phyloP scores from a whole-genome alignment of 2,329 filamentous ascomycete genomes.

The Penicillium brevicompactum region DNA sequence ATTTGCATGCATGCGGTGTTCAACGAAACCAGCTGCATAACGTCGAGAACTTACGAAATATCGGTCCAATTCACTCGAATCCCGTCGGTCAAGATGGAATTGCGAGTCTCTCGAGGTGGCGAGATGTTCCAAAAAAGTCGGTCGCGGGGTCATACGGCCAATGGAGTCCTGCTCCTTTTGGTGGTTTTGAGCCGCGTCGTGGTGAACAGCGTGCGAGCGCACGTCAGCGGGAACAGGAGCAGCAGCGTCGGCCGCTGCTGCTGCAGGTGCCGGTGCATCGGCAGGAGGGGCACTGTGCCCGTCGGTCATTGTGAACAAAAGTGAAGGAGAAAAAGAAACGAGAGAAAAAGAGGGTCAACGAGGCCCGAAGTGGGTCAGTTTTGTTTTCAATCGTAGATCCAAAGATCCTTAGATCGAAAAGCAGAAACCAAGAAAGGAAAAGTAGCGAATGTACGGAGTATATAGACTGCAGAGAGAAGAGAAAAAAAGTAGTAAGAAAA shows the following conservation, averaged over 20 bases:
- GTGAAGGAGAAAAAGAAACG: slow-evolving; percentile 1
- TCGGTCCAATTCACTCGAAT: slow-evolving; percentile 57
- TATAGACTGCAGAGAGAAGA: background rate
- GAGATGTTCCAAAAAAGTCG: slow-evolving; percentile 37
- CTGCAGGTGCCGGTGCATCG: slow-evolving; percentile 14
- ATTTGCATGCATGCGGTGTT: background rate
- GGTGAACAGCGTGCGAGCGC: slow-evolving; percentile 10
- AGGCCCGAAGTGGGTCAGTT: slow-evolving; percentile 3
- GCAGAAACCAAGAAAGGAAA: background rate
- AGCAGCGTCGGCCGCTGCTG: slow-evolving; percentile 13
- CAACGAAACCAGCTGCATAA: background rate
- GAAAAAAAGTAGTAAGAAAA: background rate
- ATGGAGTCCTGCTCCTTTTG: slow-evolving; percentile 28
- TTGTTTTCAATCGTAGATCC: slow-evolving; percentile 4
- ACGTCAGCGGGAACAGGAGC: slow-evolving; percentile 19
- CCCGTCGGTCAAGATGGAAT: slow-evolving; percentile 30
- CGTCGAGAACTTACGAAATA: slow-evolving; percentile 55
- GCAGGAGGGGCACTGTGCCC: slow-evolving; percentile 15
- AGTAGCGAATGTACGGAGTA: background rate
- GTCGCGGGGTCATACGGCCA: slow-evolving; percentile 31
- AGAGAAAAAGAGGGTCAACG: background rate
- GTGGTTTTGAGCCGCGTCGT: slow-evolving; percentile 12
- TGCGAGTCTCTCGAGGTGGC: slow-evolving; percentile 34
- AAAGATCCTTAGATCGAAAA: background rate
- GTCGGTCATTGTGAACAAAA: slow-evolving; percentile 20